These are phyloP conservation scores for Pestalotiopsis sp. DNA, from an alignment of 2,329 filamentous ascomycete species.

Conservation along the genomic window DNA sequence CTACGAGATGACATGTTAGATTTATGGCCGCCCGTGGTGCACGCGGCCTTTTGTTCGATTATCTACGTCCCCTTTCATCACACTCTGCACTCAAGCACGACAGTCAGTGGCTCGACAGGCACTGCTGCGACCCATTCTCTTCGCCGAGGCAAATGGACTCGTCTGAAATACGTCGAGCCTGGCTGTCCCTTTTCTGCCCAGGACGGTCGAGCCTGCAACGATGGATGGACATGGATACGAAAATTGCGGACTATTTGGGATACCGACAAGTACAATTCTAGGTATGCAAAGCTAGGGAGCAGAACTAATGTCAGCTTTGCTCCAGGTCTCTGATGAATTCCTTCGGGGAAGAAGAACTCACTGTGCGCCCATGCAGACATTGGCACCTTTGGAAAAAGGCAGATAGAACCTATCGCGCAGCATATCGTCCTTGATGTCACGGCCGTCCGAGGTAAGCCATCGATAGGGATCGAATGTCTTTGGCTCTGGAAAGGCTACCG, in stretches of 20 bases:
- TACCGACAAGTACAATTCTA: conserved; percentile 4
- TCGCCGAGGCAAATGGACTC: background rate
- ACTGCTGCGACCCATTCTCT: background rate
- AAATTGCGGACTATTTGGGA: background rate
- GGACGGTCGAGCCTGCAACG: background rate
- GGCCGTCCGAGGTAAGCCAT: background rate
- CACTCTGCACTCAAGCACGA: background rate
- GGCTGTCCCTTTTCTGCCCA: background rate
- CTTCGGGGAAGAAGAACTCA: background rate
- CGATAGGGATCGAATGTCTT: conserved; percentile 3
- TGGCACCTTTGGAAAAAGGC: conserved; percentile 1
- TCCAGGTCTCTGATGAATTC: background rate
- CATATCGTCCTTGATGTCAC: background rate
- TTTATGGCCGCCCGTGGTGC: too few species aligned
- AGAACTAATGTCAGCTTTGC: background rate
- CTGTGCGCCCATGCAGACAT: conserved; percentile 7
- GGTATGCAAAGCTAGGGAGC: conserved; percentile 3
- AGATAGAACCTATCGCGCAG: background rate
- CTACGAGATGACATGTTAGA: too few species aligned
- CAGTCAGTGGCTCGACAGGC: background rate
- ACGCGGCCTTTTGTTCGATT: too few species aligned
- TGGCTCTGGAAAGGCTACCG: background rate
- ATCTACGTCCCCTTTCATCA: background rate
- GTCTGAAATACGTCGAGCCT: background rate
- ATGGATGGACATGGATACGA: background rate